A percentile compares a stretch with the other conserved stretches of the same genome.
These are phyloP conservation scores for Colletotrichum sp. DNA, from an alignment of 2,329 filamentous ascomycete genomes.

Conservation along the genomic window DNA sequence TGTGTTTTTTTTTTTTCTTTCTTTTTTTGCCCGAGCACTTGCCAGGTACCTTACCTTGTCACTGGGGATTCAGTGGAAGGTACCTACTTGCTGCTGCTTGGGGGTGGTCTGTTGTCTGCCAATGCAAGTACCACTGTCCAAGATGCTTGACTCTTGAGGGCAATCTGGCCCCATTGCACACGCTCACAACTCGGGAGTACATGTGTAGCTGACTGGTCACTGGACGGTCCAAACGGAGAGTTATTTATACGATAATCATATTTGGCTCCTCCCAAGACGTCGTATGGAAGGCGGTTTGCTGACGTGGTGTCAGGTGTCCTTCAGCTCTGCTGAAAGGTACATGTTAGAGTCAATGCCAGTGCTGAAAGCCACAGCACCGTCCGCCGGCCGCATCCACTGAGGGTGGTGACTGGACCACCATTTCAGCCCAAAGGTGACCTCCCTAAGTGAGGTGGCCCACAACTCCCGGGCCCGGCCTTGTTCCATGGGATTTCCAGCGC, in stretches of 20 bases:
- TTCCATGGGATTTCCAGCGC: neutral
- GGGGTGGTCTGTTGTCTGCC: neutral
- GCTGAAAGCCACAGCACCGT: neutral
- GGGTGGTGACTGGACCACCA: neutral
- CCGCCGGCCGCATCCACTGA: neutral
- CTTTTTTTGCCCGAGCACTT: slow-evolving; percentile 7
- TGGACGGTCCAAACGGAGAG: neutral
- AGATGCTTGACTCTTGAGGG: neutral
- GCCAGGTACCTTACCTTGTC: neutral
- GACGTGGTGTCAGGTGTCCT: neutral
- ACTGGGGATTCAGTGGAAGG: neutral
- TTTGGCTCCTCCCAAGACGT: neutral
- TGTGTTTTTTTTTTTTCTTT: neutral
- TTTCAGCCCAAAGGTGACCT: neutral
- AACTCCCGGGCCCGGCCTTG: slow-evolving; percentile 5
- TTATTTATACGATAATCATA: neutral
- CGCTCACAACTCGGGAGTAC: neutral
- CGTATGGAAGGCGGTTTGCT: neutral
- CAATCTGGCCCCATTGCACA: neutral
- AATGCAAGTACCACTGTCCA: neutral
- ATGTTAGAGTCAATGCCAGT: neutral
- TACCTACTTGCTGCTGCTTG: neutral
- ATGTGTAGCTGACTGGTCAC: neutral
- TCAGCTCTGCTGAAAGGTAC: neutral
- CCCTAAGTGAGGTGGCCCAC: neutral